These are phyloP conservation scores for Colletotrichum magnum DNA, from an alignment of 2,329 filamentous ascomycete genomes.

Conservation along the genomic window DNA sequence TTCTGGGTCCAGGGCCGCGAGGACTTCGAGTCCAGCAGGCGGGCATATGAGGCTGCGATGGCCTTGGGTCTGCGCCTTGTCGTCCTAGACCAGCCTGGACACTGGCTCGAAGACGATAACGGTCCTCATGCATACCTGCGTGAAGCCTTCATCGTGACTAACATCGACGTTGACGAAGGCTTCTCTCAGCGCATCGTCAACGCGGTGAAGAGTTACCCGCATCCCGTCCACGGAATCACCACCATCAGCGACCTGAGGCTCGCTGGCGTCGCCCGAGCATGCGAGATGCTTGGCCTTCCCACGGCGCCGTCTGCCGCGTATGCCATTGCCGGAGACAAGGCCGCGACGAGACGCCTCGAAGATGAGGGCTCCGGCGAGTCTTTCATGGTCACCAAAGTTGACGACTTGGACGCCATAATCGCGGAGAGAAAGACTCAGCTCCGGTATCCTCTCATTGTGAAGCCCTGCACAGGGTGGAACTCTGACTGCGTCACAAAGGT, in stretches of 20 bases:
- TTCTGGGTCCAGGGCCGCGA: conserved; percentile 31
- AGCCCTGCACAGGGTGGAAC: conserved; percentile 52
- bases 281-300: conserved; percentile 48
- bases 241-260: conserved; percentile 51
- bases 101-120: conserved; percentile 53
- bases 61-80: conserved; percentile 54
- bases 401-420: conserved; percentile 40
- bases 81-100: conserved; percentile 52
- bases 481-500: conserved; percentile 52
- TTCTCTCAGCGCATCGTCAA: conserved; percentile 49
- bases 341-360: conserved; percentile 44
- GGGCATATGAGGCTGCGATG: conserved; percentile 1
- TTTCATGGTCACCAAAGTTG: background rate
- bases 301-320: conserved; percentile 48
- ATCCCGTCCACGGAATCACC: conserved; percentile 52
- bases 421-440: conserved; percentile 13
- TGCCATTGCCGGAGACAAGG: conserved; percentile 49
- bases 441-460: conserved; percentile 52
- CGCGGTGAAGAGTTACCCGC: conserved; percentile 42
- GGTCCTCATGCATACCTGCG: conserved; percentile 45
- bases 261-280: conserved; percentile 48
- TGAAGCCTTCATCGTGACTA: conserved; percentile 50
- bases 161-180: conserved; percentile 46
- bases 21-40: conserved; percentile 15
- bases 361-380: conserved; percentile 11